Base-by-base conservation (phyloP, 1,284 basidiomycete genomes). In the Leccinum proliferum region DNA sequence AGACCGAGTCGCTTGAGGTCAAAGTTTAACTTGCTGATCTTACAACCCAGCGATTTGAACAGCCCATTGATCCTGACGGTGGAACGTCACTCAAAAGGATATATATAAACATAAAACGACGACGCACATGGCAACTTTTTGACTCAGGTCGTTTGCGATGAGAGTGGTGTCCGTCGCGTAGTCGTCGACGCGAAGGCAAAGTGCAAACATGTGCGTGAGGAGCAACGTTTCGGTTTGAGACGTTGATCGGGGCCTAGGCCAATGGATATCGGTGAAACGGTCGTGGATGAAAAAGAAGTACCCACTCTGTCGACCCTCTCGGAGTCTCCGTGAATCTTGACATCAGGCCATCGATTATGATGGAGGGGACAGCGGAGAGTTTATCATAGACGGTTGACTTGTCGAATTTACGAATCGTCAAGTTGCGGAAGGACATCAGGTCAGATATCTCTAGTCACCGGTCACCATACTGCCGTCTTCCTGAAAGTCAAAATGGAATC, bases 141-240 rank as follows among this genome's bases (percentile, higher is more conserved):
- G 82, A 67, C 80, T 83, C 14, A 96, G 76, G 73, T 96, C 94
- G 14, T 81, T 77, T 1, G 93, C 89, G 46, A 96, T 77, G 50
- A 82, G 71, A 2, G 81, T 78, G 1, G 87, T 80, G 66, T 96
- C 88, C 1, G 87, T 84, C 0, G 85, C 84, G 70, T 84, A 96
- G 62, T 86, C 83, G 67, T 96, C 93, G 9, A 93, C 73, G 50
- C 83, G 85, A 32, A 96, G 82, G 70, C 89, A 92, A 1, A 95
- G 77, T 0, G 90, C 87, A 66, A 94, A 89, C 71, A 94, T 83
- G 70, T 93, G 85, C 1, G 90, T 85, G 56, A 94, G 75, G 1
- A 96, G 78, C 68, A 84, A 85, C 5, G 87, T 87, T 70, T 90
- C 83, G 43, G 81, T 88, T 61, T 84, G 81, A 4, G 87, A 81